Base-by-base conservation (phyloP, 768 basidiomycete species). In the Pisolithus marmoratus region DNA sequence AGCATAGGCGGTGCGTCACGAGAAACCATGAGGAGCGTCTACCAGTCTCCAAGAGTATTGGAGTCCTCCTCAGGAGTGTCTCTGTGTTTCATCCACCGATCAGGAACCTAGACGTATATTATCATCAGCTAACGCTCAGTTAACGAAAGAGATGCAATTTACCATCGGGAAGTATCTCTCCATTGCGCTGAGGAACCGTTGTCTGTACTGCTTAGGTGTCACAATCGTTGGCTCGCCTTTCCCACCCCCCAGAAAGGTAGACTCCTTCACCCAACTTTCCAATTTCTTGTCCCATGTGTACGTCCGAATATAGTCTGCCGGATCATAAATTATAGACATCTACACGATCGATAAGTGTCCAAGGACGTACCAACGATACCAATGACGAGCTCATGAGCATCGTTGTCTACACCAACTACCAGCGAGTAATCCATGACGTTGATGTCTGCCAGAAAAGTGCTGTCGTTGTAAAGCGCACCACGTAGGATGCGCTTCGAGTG, bases 271-370 rank as follows among this genome's bases (percentile, higher is more conserved):
- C 94, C 92, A 96, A 54, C 87, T 97, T 71, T 98, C 96, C 17
- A 99, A 73, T 60, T 93, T 94, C 74, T 99, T 99, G 73, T 99
- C 96, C 93, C 93, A 96, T 0, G 92, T 95, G 63, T 94, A 95
- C 4, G 93, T 94, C 8, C 94, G 87, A 57, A 95, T 90, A 63
- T 93, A 96, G 66, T 96, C 93, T 94, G 27, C 15, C 12, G 27
- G 8, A 17, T 45, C 17, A 45, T 45, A 3, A 27, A 17, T 24
- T 45, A 14, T 26, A 11, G 43, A n/a, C 24, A 23, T 23, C 24
- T 26, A n/a, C 17, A 29, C 17, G 36, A 15, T 34, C 17, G 47
- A 27, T 20, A 11, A 47, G 11, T 26, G 40, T 1, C 34, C 14
- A 14, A 34, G 12, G 36, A 74, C 94, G 62, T 70, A 88, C 95